These are phyloP conservation scores for Nemania abortiva DNA, from an alignment of 2,329 filamentous ascomycete species.

Conservation along the genomic window DNA sequence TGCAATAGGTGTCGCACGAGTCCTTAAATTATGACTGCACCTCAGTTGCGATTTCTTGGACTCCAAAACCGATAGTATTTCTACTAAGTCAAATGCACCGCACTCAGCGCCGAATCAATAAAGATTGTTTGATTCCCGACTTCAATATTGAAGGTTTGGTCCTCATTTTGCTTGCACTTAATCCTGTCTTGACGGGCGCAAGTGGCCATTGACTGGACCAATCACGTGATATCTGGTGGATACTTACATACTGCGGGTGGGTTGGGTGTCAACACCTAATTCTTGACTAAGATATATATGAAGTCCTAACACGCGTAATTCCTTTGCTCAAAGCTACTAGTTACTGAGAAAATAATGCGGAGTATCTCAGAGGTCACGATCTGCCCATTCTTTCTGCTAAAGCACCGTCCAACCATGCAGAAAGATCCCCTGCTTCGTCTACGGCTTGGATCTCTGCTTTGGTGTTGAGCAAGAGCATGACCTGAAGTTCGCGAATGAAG, in stretches of 20 bases:
- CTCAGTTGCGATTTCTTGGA: background rate
- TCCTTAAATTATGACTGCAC: background rate
- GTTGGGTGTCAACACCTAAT: constrained; percentile 4
- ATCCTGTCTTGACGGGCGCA: constrained; percentile 11
- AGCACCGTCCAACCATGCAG: constrained; percentile 62
- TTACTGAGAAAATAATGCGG: background rate
- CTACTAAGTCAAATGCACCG: background rate
- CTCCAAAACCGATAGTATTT: background rate
- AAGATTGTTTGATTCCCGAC: background rate
- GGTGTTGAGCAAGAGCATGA: constrained; percentile 78
- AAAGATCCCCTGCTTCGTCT: constrained; percentile 66
- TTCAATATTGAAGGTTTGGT: constrained; percentile 10
- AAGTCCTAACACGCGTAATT: background rate
- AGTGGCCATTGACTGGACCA: constrained; percentile 20
- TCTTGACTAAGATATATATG: background rate
- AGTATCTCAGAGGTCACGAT: background rate
- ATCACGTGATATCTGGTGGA: constrained; percentile 42
- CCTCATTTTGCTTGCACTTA: background rate
- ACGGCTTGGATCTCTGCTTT: constrained; percentile 84
- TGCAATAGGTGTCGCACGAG: constrained; percentile 1
- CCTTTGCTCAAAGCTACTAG: background rate
- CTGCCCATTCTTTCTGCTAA: constrained; percentile 44
- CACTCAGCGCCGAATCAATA: background rate
- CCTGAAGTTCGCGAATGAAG: constrained; percentile 70
- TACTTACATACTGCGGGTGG: background rate